phyloP scores from a whole-genome alignment of 192 early-diverging fungal genomes.

The Cladochytrium replicatum region DNA sequence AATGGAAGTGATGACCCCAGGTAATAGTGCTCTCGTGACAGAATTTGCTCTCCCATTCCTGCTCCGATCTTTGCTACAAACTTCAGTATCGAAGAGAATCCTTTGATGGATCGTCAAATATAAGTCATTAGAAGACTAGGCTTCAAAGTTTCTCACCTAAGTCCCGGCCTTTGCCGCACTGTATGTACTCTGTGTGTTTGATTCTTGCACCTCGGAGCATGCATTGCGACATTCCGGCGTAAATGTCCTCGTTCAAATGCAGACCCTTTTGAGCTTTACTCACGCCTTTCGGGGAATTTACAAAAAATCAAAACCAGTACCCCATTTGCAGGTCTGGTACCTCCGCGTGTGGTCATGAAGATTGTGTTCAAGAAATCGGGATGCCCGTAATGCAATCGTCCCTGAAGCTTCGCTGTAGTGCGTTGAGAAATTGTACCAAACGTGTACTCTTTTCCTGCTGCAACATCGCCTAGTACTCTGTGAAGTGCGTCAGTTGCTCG shows the following conservation, averaged over 20 bases:
- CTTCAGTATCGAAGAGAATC: conserved; percentile 76
- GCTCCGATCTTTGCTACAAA: conserved; percentile 86
- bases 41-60: conserved; percentile 89
- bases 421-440: conserved; percentile 80
- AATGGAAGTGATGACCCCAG: conserved; percentile 74
- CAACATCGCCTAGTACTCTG: conserved; percentile 78
- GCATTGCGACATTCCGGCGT: conserved; percentile 83
- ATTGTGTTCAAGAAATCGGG: conserved; percentile 84
- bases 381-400: conserved; percentile 73
- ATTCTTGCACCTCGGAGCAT: conserved; percentile 76
- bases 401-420: conserved; percentile 76
- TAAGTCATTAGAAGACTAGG: neutral
- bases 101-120: neutral
- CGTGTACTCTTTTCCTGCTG: conserved; percentile 79
- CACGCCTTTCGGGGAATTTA: conserved; percentile 35
- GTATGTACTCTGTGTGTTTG: conserved; percentile 85
- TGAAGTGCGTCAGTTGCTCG: neutral
- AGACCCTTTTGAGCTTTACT: conserved; percentile 83
- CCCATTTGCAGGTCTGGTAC: conserved; percentile 1
- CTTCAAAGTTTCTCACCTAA: conserved; percentile 39
- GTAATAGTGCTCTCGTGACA: conserved; percentile 88
- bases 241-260: conserved; percentile 88
- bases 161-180: conserved; percentile 86
- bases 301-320: neutral
- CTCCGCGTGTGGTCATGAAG: conserved; percentile 75